Conservation (phyloP, 805 yeast genomes). For the Candida sphagnicola region DNA sequence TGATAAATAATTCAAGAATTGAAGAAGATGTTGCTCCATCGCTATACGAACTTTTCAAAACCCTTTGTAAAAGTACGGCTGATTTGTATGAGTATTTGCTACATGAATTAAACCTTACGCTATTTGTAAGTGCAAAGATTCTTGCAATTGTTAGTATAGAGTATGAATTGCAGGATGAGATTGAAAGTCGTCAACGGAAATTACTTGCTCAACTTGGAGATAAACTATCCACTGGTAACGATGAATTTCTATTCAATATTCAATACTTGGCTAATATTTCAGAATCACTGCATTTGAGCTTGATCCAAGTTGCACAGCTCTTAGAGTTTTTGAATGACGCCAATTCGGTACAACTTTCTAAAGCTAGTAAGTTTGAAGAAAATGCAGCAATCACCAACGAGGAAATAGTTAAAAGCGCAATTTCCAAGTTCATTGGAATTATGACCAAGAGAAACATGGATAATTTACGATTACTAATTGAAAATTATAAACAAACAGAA, state of each 20-base stretch:
- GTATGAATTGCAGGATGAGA: constrained; percentile 14
- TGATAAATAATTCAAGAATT: constrained; percentile 7
- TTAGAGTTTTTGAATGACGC: constrained; percentile 1
- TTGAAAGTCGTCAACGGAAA: constrained; percentile 22
- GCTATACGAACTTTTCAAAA: constrained; percentile 8
- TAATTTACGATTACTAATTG: constrained; percentile 27
- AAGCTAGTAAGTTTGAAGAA: constrained; percentile 2
- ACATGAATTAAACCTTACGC: constrained; percentile 13
- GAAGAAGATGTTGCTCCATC: constrained; percentile 7
- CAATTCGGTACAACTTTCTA: constrained; percentile 1
- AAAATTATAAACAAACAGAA: constrained; percentile 11
- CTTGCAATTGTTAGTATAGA: constrained; percentile 25
- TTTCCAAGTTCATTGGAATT: constrained; percentile 53
- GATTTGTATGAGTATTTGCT: constrained; percentile 8
- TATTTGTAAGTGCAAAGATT: constrained; percentile 25
- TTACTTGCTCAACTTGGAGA: constrained; percentile 28
- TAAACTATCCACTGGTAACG: constrained; percentile 25
- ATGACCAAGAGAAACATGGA: constrained; percentile 38
- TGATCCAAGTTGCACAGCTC: constrained; percentile 15
- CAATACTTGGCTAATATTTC: constrained; percentile 50
- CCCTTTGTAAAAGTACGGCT: constrained; percentile 1
- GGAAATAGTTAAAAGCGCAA: constrained; percentile 35
- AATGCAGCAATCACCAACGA: constrained; percentile 19
- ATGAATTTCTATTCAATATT: constrained; percentile 26
- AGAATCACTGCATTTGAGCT: constrained; percentile 24